Percentiles rank a stretch among this genome's conserved stretches.
phyloP scores from a whole-genome alignment of 441 rosid genomes.

The Flueggea neowawraea region DNA sequence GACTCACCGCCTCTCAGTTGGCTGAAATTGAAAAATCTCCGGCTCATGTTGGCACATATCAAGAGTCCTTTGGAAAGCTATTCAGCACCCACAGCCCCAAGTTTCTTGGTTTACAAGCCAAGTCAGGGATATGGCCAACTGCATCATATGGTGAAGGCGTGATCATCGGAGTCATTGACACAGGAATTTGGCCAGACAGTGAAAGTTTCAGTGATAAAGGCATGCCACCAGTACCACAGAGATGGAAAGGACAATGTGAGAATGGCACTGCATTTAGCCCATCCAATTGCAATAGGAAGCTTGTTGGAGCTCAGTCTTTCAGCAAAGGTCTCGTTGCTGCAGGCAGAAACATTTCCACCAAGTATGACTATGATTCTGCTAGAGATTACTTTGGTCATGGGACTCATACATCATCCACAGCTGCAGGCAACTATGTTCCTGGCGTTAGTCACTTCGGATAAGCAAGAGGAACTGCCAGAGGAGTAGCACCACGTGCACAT shows the following conservation, averaged over 20 bases:
- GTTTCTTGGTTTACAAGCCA: slow-evolving; percentile 54
- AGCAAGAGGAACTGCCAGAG: slow-evolving; percentile 65
- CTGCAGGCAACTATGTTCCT: slow-evolving; percentile 50
- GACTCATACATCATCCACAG: slow-evolving; percentile 79
- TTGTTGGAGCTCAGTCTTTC: slow-evolving; percentile 69
- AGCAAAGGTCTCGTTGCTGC: slow-evolving; percentile 51
- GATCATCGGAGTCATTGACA: slow-evolving; percentile 57
- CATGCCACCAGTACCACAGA: slow-evolving; percentile 48
- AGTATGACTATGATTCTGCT: slow-evolving; percentile 55
- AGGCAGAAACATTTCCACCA: slow-evolving; percentile 24
- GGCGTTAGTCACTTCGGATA: slow-evolving; percentile 61
- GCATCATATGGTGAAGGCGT: slow-evolving; percentile 72
- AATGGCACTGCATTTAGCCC: slow-evolving; percentile 38
- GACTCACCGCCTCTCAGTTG: slow-evolving; percentile 31
- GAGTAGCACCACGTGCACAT: slow-evolving; percentile 59
- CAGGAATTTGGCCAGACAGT: slow-evolving; percentile 70
- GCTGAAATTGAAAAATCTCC: slow-evolving; percentile 36
- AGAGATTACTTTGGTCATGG: slow-evolving; percentile 76
- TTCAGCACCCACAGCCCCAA: slow-evolving; percentile 74
- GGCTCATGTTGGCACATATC: slow-evolving; percentile 48
- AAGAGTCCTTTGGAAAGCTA: slow-evolving; percentile 50
- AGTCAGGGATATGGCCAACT: slow-evolving; percentile 60
- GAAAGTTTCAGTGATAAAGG: slow-evolving; percentile 63
- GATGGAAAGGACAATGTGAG: slow-evolving; percentile 69
- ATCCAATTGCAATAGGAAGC: slow-evolving; percentile 47